phyloP scores from a whole-genome alignment of 2,329 filamentous ascomycete species.

The Clarireedia monteithiana region DNA sequence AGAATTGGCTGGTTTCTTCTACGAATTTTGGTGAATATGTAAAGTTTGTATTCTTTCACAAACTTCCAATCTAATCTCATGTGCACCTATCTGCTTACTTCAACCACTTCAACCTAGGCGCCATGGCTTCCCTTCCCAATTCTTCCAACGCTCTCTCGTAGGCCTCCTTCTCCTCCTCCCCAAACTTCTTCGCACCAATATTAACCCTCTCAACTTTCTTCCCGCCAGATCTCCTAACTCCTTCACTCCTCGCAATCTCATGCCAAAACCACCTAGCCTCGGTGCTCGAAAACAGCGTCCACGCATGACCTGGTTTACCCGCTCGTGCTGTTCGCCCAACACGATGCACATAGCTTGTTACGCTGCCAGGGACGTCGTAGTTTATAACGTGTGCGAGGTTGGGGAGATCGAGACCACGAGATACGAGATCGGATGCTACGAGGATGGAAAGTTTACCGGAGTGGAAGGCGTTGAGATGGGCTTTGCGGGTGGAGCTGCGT shows the following conservation, averaged over 20 bases:
- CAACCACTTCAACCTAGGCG: neutral
- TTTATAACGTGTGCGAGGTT: conserved; percentile 81
- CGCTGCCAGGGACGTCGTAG: conserved; percentile 79
- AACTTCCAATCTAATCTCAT: too few species aligned
- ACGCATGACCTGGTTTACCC: conserved; percentile 66
- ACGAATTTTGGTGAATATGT: too few species aligned
- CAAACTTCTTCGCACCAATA: conserved; percentile 33
- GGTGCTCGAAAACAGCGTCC: conserved; percentile 75
- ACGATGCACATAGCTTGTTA: conserved; percentile 82
- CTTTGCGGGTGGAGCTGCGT: conserved; percentile 61
- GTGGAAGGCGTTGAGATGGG: conserved; percentile 59
- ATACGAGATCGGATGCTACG: conserved; percentile 87
- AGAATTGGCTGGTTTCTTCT: too few species aligned
- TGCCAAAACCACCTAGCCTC: conserved; percentile 87
- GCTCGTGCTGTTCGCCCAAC: conserved; percentile 87
- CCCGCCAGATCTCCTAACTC: conserved; percentile 37
- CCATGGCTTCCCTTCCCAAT: conserved; percentile 14
- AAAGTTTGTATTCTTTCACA: too few species aligned
- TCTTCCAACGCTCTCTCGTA: conserved; percentile 45
- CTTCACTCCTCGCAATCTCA: conserved; percentile 57
- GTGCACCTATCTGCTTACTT: too few species aligned
- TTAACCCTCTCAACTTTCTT: conserved; percentile 38
- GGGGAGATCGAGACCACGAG: conserved; percentile 78
- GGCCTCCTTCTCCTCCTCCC: conserved; percentile 32
- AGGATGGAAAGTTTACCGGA: conserved; percentile 60